These are phyloP conservation scores for Penicillium sp. DNA, from an alignment of 2,329 filamentous ascomycete genomes.

Conservation along the genomic window DNA sequence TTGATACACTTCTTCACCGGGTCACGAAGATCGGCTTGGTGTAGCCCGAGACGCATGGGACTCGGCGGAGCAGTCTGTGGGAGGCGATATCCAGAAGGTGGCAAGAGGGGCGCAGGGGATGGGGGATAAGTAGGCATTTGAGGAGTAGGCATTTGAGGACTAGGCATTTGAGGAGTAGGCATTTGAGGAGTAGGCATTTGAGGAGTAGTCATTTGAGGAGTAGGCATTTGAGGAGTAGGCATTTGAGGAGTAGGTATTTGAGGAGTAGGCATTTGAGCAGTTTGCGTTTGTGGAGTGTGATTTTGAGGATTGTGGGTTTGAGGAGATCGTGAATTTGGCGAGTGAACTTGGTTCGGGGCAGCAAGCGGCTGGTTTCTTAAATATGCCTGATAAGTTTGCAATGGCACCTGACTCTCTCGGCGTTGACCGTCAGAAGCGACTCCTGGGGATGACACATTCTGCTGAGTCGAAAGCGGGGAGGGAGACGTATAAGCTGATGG, in stretches of 20 bases:
- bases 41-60: slow-evolving; percentile 40
- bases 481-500: neutral
- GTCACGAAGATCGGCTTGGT: slow-evolving; percentile 60
- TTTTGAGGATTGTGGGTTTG: neutral
- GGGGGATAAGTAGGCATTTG: no score
- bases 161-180: no score
- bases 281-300: no score
- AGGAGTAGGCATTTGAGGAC: no score
- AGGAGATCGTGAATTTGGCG: neutral
- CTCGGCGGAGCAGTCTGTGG: slow-evolving; percentile 17
- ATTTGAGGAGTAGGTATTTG: no score
- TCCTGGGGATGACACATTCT: neutral
- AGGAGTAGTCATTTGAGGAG: no score
- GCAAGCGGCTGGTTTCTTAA: neutral
- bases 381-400: neutral
- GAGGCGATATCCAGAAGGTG: slow-evolving; percentile 9
- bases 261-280: no score
- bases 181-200: no score
- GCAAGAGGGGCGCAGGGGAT: slow-evolving; percentile 7
- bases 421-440: neutral
- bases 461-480: neutral
- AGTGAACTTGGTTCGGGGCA: neutral
- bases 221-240: no score
- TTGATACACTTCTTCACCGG: slow-evolving; percentile 45
- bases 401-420: neutral